Evolutionary conservation across 805 yeast genomes (phyloP), one percentile per base, ranked within the genome.

Genomic region (Cyberlindnera americana): DNA sequence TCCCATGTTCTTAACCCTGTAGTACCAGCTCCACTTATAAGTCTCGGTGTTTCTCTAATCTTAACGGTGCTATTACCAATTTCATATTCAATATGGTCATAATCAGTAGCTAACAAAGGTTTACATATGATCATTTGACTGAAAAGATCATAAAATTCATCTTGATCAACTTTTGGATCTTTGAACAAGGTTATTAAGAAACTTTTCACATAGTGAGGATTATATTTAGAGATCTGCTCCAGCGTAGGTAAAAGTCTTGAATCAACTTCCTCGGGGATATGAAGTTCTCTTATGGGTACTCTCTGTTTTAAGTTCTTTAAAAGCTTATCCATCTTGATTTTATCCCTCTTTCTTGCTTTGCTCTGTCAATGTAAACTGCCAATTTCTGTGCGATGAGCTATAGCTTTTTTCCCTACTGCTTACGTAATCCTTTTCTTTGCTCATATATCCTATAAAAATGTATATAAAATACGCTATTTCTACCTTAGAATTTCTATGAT

Each of bases 1-100:
- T 88, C 96, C 98, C 97, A 90, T 1, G 97, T 91, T 29, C 97
- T 66, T 39, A 78, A 62, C 0, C 97, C 97, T 0, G 97, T 91
- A 1, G 95, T 82, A 5, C 95, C 95, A n/a, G 64, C 56, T 1
- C 86, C 87, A 26, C 85, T 74, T 12, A 84, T 75, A 37, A 83
- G 46, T 38, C 71, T 66, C 0, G 90, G 91, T 0, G 77, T 69
- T 52, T 84, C 93, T 42, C 61, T 62, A 3, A 83, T 73, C 6
- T 50, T 48, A 2, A 72, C 54, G 0, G 35, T 35, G 1, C 46
- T 33, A 1, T 33, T 44, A 15, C 19, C 37, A 19, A 67, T 46
- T n/a, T 42, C 49, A 41, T 66, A 66, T 15, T 49, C 54, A 9
- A 67, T 53, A 4, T 59, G 40, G 37, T 68, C 72, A 8, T 40